Conservation (phyloP, 805 yeast genomes). For the Lipomyces yamanashiensis region DNA sequence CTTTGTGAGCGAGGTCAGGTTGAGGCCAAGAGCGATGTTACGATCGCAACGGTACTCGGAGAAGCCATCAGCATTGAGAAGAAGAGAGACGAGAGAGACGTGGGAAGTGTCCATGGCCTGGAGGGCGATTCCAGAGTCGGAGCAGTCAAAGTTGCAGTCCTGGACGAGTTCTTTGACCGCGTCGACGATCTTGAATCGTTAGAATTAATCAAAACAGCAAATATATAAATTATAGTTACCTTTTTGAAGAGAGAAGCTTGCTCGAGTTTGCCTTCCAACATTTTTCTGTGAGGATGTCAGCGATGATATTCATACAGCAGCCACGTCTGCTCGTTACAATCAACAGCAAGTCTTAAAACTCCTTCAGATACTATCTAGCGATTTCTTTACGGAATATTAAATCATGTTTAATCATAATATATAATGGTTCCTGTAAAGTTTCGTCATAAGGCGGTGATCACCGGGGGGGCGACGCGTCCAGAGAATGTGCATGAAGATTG, state of each 20-base stretch:
- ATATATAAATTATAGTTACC: conserved; percentile 44
- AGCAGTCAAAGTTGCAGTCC: conserved; percentile 94
- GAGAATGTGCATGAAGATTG: neutral
- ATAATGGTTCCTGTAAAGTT: conserved; percentile 6
- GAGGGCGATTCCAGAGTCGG: conserved; percentile 91
- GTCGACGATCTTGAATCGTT: conserved; percentile 65
- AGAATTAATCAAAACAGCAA: conserved; percentile 6
- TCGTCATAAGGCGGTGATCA: conserved; percentile 23
- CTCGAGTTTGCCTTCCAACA: conserved; percentile 97
- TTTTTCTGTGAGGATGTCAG: conserved; percentile 43
- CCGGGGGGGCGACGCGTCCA: neutral
- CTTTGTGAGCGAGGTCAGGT: conserved; percentile 83
- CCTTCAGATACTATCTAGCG: conserved; percentile 37
- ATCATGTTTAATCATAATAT: conserved; percentile 11
- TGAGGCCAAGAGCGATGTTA: conserved; percentile 88
- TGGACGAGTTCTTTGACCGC: conserved; percentile 93
- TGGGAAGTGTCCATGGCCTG: conserved; percentile 98
- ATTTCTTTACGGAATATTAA: conserved; percentile 19
- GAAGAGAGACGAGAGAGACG: conserved; percentile 85
- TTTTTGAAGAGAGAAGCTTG: conserved; percentile 91
- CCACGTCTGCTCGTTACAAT: too few relatives aligned
- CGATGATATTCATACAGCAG: neutral
- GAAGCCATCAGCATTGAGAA: conserved; percentile 87
- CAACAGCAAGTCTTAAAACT: neutral
- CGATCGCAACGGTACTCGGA: conserved; percentile 94